Percentiles rank a stretch among this genome's conserved stretches.
Evolutionary conservation across 257 asterid genomes (phyloP).

Genomic region (Solanum sparsipilum): DNA sequence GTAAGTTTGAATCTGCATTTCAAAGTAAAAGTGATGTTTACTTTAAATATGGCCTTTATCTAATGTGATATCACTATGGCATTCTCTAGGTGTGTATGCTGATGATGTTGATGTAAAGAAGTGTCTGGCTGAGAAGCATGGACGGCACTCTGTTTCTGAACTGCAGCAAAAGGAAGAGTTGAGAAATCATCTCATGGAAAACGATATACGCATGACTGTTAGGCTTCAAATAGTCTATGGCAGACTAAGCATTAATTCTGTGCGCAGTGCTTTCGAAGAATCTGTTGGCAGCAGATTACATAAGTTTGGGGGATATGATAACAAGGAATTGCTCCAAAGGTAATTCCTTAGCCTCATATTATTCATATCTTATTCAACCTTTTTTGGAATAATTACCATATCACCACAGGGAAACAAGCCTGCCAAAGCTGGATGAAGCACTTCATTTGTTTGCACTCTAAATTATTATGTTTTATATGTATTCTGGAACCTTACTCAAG

Average conservation of each 20-base stretch:
- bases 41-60: background rate
- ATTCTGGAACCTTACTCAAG: background rate
- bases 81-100: constrained; percentile 66
- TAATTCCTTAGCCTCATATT: constrained; percentile 2
- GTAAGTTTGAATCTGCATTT: background rate
- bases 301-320: constrained; percentile 56
- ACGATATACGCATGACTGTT: constrained; percentile 15
- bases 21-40: background rate
- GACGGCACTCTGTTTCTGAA: constrained; percentile 21
- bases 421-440: background rate
- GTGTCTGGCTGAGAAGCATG: constrained; percentile 49
- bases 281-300: constrained; percentile 65
- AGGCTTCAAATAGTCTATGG: constrained; percentile 91
- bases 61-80: background rate
- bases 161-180: constrained; percentile 34
- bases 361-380: background rate
- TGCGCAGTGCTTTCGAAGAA: constrained; percentile 70
- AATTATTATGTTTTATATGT: background rate
- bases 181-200: constrained; percentile 52
- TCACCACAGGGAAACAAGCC: background rate
- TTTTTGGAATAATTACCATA: background rate
- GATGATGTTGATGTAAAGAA: constrained; percentile 52
- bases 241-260: constrained; percentile 60
- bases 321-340: constrained; percentile 68
- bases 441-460: background rate